Base-by-base conservation (phyloP, 345 rosid genomes). In the Lenwebbia sp. region DNA sequence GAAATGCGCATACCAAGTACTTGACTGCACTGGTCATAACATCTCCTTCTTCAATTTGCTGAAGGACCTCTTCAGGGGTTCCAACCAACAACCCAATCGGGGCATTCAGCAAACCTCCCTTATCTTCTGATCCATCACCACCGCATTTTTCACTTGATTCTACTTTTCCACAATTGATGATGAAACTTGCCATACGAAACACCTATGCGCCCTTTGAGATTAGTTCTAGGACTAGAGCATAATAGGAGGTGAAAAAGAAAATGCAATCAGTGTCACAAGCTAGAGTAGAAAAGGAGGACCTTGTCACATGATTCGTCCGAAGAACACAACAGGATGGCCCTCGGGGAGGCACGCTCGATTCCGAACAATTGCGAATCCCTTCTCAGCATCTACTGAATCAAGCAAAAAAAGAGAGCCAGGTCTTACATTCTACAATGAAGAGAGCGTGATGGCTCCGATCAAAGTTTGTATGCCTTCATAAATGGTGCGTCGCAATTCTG, bases 1-100 rank as follows among this genome's bases (percentile, higher is more conserved):
- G 37, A 82, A 30, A 41, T 5, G 26, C n/a, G 62, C 92, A 86
- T 89, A 93, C 96, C 94, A 93, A 74, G 85, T 92, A 93, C 88
- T 91, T 92, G 83, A 95, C 93, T 90, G 95, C 98, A 86, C 94
- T 95, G 89, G 94, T 93, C 84, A 93, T 95, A 90, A 97, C 90
- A 89, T 95, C 95, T n/a, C 94, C 97, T 3, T 94, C 98, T 84
- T 91, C 93, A 82, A 95, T 95, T 88, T 95, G 98, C 86, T 94
- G 96, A 88, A 96, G 99, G 89, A 97, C 89, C 90, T 98, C 93
- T 60, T 98, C 96, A 84, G 98, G 97, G 33, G 98, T 97, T 87
- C 97, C 98, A 58, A 96, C 98, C 56, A 95, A 94, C 97, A 97
- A 92, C 90, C 94, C 98, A 87, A 95, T 91, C 23, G 98, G 93